These are phyloP conservation scores for Nothophaeocryptopus gaeumannii DNA, from an alignment of 2,329 filamentous ascomycete genomes.

Conservation along the genomic window DNA sequence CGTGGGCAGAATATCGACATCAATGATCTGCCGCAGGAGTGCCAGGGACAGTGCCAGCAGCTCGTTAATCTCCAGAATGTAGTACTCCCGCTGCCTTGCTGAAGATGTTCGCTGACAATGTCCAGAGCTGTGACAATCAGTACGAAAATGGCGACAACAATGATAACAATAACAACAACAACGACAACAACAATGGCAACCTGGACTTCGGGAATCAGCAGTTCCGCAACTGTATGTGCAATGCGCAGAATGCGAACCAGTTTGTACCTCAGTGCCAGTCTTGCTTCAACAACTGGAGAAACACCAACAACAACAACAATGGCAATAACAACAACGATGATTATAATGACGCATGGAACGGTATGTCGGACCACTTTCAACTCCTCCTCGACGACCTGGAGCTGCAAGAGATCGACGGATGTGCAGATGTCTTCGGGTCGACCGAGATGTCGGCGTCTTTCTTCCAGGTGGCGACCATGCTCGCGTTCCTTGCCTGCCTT, in stretches of 20 bases:
- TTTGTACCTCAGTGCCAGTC: too few relatives aligned
- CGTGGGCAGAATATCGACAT: slow-evolving; percentile 10
- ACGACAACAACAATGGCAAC: background rate
- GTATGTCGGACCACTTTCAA: too few relatives aligned
- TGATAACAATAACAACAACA: slow-evolving; percentile 5
- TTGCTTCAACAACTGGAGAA: too few relatives aligned
- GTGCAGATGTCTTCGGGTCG: too few relatives aligned
- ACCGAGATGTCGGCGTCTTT: too few relatives aligned
- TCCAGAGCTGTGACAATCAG: slow-evolving; percentile 13
- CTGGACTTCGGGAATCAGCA: slow-evolving; percentile 4
- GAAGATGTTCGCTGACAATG: background rate
- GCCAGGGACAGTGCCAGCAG: slow-evolving; percentile 8
- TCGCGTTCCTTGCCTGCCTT: too few relatives aligned
- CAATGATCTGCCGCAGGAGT: slow-evolving; percentile 16
- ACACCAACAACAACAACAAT: too few relatives aligned
- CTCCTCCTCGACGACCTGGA: too few relatives aligned
- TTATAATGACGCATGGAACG: too few relatives aligned
- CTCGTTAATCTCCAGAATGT: slow-evolving; percentile 12
- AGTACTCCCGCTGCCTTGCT: background rate
- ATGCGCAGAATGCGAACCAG: slow-evolving; percentile 6
- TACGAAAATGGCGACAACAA: slow-evolving; percentile 11
- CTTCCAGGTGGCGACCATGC: too few relatives aligned
- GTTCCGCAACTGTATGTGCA: slow-evolving; percentile 14
- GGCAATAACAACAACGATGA: too few relatives aligned
- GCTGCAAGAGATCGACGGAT: too few relatives aligned